These are phyloP conservation scores for Salvia sclarea DNA, from an alignment of 305 asterid species.

Conservation along the genomic window DNA sequence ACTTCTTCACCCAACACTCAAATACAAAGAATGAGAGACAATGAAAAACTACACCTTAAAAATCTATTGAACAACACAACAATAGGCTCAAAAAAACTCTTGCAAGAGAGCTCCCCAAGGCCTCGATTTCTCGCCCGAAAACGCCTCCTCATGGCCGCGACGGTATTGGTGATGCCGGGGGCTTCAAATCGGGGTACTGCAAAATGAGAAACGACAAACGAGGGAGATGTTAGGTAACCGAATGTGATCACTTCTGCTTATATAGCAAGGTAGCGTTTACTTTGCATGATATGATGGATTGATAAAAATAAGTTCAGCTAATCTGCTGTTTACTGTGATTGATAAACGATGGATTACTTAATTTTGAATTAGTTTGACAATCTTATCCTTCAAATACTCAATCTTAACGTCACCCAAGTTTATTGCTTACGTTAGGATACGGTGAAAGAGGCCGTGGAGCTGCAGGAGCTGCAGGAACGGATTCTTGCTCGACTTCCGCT, in stretches of 20 bases:
- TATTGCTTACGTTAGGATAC: constrained; percentile 90
- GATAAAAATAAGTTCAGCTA: too few relatives aligned
- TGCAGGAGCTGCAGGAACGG: constrained; percentile 45
- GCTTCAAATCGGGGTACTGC: constrained; percentile 97
- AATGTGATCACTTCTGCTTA: not conserved
- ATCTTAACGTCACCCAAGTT: too few relatives aligned
- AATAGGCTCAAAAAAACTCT: constrained; percentile 22
- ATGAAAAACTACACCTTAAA: constrained; percentile 20
- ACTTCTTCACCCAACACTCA: not conserved
- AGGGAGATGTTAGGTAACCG: not conserved
- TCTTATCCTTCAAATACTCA: too few relatives aligned
- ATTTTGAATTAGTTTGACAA: too few relatives aligned
- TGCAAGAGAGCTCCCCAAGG: constrained; percentile 7
- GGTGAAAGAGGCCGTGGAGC: constrained; percentile 76
- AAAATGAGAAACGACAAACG: constrained; percentile 14
- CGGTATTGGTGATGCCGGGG: constrained; percentile 94
- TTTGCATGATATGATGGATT: too few relatives aligned
- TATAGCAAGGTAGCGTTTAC: too few relatives aligned
- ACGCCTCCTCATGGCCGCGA: constrained; percentile 58
- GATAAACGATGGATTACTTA: too few relatives aligned
- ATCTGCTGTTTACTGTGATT: too few relatives aligned
- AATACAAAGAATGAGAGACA: constrained; percentile 35
- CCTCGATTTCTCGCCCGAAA: not conserved
- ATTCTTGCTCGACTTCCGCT: constrained; percentile 52
- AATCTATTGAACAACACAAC: constrained; percentile 11